phyloP scores from a whole-genome alignment of 1,284 basidiomycete genomes.

The Serendipita sp. region DNA sequence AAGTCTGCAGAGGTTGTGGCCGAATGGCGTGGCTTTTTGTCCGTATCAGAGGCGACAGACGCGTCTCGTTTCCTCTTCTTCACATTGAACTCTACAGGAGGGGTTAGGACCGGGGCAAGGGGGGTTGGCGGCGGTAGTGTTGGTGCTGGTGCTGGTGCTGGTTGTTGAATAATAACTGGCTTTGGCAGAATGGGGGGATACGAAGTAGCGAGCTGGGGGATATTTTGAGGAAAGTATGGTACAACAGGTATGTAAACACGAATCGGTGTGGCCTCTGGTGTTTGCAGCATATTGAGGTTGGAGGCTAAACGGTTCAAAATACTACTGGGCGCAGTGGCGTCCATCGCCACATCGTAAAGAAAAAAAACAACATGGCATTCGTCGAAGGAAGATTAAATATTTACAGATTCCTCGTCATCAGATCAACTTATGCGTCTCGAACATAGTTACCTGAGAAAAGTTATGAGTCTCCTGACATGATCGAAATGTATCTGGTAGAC shows the following conservation, averaged over 20 bases:
- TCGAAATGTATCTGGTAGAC: conserved; percentile 13
- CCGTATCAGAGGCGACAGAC: not conserved
- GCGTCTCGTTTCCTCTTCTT: conserved; percentile 1
- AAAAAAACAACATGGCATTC: not conserved
- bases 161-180: not conserved
- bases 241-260: not conserved
- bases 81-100: not conserved
- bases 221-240: not conserved
- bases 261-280: not conserved
- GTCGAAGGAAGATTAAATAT: no score
- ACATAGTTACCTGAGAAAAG: conserved; percentile 16
- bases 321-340: not conserved
- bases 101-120: not conserved
- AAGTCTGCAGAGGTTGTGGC: not conserved
- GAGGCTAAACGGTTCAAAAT: not conserved
- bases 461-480: not conserved
- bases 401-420: not conserved
- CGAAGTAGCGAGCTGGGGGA: not conserved
- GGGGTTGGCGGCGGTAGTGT: not conserved
- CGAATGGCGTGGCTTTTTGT: not conserved
- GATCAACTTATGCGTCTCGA: conserved; percentile 12
- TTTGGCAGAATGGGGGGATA: not conserved
- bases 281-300: not conserved
- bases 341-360: not conserved
- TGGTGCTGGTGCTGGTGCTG: no score